A percentile compares a stretch with the other conserved stretches of the same genome.
Conservation (phyloP, 176 grass and related monocot genomes). For the Pontederia crassipes region DNA sequence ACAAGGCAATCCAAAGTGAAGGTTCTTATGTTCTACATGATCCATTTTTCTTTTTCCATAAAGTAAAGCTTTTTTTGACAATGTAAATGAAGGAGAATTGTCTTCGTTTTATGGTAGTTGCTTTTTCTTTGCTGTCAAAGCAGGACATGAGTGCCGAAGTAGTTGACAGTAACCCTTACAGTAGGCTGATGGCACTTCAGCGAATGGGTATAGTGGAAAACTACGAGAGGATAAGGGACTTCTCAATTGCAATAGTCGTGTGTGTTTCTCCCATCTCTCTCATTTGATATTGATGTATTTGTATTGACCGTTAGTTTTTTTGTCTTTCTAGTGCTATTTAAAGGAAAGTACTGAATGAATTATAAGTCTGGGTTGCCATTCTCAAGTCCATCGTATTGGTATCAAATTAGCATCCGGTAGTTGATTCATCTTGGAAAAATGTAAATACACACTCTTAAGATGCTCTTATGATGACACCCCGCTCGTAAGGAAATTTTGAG, state of each 20-base stretch:
- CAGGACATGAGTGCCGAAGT: slow-evolving; percentile 98
- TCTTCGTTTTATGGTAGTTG: background rate
- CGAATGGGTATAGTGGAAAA: slow-evolving; percentile 88
- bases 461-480: no score
- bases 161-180: slow-evolving; percentile 81
- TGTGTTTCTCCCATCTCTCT: slow-evolving; percentile 9
- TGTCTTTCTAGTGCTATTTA: background rate
- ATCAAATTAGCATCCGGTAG: no score
- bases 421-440: no score
- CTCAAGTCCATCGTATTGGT: no score
- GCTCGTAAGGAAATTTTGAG: no score
- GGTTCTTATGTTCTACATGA: slow-evolving; percentile 24
- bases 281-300: background rate
- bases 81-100: background rate
- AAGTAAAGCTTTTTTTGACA: background rate
- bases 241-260: slow-evolving; percentile 80
- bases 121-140: background rate
- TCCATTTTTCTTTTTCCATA: background rate
- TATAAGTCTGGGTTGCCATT: no score
- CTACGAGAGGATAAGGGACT: slow-evolving; percentile 77
- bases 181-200: slow-evolving; percentile 90
- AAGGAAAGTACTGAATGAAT: background rate
- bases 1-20: slow-evolving; percentile 50
- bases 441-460: no score
- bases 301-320: background rate